These are phyloP conservation scores for Termitomyces sp. DNA, from an alignment of 768 basidiomycete species.

Conservation along the genomic window DNA sequence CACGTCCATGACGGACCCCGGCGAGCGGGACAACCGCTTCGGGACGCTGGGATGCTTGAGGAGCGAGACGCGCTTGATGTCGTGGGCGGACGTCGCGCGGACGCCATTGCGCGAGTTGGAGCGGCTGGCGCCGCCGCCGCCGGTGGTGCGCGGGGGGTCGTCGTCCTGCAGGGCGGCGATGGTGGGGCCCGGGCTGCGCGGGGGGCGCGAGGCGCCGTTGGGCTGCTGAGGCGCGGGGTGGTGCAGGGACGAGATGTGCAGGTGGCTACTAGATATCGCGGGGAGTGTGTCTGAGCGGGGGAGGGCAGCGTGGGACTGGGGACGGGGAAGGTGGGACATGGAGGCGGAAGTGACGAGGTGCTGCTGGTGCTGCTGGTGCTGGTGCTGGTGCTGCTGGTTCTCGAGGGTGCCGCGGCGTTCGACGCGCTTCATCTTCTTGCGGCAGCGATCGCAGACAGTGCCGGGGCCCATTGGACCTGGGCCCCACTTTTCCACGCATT, in stretches of 20 bases:
- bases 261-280: conserved; percentile 4
- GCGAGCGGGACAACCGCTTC: conserved; percentile 9
- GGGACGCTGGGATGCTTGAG: conserved; percentile 12
- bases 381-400: not conserved
- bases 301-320: conserved; percentile 8
- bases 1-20: conserved; percentile 15
- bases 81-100: not conserved
- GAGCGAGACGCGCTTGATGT: not conserved
- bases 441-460: conserved; percentile 78
- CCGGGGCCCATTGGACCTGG: conserved; percentile 81
- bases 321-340: conserved; percentile 3
- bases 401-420: conserved; percentile 69
- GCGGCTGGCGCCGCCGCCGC: conserved; percentile 1
- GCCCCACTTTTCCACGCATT: conserved; percentile 87
- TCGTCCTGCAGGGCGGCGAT: not conserved
- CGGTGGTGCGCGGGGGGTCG: not conserved
- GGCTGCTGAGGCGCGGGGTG: not conserved
- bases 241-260: conserved; percentile 1
- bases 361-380: not conserved
- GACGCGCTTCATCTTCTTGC: conserved; percentile 84
- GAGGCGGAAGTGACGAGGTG: not conserved
- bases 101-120: conserved; percentile 7
- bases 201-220: conserved; percentile 3
- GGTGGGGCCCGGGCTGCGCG: conserved; percentile 9
- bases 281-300: conserved; percentile 15